These are phyloP conservation scores for Kalmusia sp. DNA, from an alignment of 2,329 filamentous ascomycete species.

Conservation along the genomic window DNA sequence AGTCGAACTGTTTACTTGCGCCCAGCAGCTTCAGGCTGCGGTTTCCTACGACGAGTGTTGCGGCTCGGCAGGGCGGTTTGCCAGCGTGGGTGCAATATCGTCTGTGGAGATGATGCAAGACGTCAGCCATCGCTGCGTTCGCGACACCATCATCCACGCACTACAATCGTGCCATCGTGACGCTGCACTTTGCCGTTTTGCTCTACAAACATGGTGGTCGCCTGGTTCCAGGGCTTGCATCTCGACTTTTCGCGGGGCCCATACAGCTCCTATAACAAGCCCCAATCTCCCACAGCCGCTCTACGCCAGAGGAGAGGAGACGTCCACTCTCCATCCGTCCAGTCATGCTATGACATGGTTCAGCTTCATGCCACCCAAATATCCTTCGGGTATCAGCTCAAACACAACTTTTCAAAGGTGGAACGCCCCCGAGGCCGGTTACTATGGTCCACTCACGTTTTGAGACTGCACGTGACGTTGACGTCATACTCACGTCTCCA, in stretches of 20 bases:
- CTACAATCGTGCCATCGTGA: not conserved
- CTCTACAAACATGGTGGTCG: no score
- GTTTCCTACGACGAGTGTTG: not conserved
- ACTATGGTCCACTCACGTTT: not conserved
- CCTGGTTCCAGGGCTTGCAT: no score
- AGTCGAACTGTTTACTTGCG: not conserved
- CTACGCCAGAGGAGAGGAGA: no score
- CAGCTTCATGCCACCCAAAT: no score
- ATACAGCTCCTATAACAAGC: no score
- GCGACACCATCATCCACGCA: not conserved
- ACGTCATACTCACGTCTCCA: slow-evolving; percentile 8
- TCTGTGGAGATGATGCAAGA: not conserved
- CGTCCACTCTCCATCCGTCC: no score
- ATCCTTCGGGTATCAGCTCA: no score
- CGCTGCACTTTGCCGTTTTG: not conserved
- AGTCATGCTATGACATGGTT: no score
- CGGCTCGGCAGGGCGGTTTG: not conserved
- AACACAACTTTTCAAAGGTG: no score
- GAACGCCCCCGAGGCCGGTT: not conserved
- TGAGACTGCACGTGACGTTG: not conserved
- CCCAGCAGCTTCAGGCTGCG: not conserved
- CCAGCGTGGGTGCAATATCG: not conserved
- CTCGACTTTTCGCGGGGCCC: no score
- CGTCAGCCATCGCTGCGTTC: not conserved
- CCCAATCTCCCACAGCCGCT: no score